A percentile compares a stretch with the other conserved stretches of the same genome.
These are phyloP conservation scores for Aristolochia californica DNA, from an alignment of 164 flowering plant genomes.

Conservation along the genomic window DNA sequence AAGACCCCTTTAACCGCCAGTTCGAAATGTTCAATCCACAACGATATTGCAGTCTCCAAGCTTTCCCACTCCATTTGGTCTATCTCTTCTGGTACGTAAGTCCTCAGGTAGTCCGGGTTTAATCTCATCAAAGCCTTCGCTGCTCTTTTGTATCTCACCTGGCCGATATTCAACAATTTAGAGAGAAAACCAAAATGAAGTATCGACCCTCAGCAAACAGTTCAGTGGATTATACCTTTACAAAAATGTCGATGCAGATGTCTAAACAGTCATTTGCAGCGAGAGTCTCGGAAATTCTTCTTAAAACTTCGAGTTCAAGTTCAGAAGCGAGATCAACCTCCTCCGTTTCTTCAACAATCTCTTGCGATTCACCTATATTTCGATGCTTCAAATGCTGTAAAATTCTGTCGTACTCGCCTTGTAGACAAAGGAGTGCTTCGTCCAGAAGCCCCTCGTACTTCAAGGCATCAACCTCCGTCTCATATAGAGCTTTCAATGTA, in stretches of 20 bases:
- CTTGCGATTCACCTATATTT: slow-evolving; percentile 15
- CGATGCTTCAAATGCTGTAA: slow-evolving; percentile 38
- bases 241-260: slow-evolving; percentile 60
- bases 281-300: slow-evolving; percentile 43
- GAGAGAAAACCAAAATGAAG: background rate
- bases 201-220: background rate
- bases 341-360: slow-evolving; percentile 1
- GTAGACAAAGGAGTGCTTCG: slow-evolving; percentile 27
- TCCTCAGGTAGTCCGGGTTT: slow-evolving; percentile 48
- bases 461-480: slow-evolving; percentile 54
- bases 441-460: slow-evolving; percentile 66
- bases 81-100: slow-evolving; percentile 51
- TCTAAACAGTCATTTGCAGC: slow-evolving; percentile 60
- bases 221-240: slow-evolving; percentile 31
- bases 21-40: slow-evolving; percentile 59
- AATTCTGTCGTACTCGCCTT: slow-evolving; percentile 41
- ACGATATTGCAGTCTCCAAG: slow-evolving; percentile 51
- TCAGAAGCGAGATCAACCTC: slow-evolving; percentile 30
- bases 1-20: slow-evolving; percentile 45
- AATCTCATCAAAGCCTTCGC: slow-evolving; percentile 64
- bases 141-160: slow-evolving; percentile 67
- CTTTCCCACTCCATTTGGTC: slow-evolving; percentile 59
- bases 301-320: slow-evolving; percentile 37
- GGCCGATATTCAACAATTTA: background rate
- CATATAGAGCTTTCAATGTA: slow-evolving; percentile 48